A percentile compares a stretch with the other conserved stretches of the same genome.
These are phyloP conservation scores for Silene vulgaris DNA, from an alignment of 179 eudicot species.

Conservation along the genomic window DNA sequence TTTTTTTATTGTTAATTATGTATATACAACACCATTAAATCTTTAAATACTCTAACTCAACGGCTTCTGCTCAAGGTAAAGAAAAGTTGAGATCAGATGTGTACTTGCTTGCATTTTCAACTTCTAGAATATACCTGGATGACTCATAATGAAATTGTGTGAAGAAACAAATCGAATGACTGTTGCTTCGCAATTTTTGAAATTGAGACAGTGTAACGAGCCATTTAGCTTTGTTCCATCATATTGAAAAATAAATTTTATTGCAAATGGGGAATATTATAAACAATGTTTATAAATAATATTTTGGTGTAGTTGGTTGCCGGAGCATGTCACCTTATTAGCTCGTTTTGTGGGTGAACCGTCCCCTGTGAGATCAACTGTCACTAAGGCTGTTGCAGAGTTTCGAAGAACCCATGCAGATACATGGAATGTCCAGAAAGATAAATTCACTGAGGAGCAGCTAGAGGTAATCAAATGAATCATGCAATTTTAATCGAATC, in stretches of 20 bases:
- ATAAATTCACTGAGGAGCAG: constrained; percentile 86
- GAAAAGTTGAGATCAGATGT: background rate
- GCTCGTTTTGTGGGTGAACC: constrained; percentile 73
- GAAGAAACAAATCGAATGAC: background rate
- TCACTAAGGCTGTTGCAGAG: constrained; percentile 88
- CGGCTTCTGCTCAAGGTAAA: background rate
- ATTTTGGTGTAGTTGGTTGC: constrained; percentile 64
- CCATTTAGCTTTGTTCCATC: constrained; percentile 1
- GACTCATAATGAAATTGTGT: background rate
- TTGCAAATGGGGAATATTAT: constrained; percentile 5
- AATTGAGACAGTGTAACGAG: background rate
- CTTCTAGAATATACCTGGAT: background rate
- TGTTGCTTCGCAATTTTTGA: background rate
- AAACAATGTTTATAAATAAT: constrained; percentile 8
- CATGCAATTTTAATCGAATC: background rate
- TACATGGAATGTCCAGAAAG: constrained; percentile 87
- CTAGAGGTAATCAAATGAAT: constrained; percentile 59
- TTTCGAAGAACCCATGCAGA: constrained; percentile 93
- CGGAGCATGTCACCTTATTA: constrained; percentile 68
- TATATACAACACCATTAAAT: background rate
- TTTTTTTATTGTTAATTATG: background rate
- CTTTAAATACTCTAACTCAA: background rate
- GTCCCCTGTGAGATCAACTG: constrained; percentile 78
- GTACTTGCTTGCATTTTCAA: background rate
- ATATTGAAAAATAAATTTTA: background rate